Percentiles rank a stretch among this genome's conserved stretches.
These are phyloP conservation scores for Jamesozyma piceae DNA, from an alignment of 805 yeast genomes.

Conservation along the genomic window DNA sequence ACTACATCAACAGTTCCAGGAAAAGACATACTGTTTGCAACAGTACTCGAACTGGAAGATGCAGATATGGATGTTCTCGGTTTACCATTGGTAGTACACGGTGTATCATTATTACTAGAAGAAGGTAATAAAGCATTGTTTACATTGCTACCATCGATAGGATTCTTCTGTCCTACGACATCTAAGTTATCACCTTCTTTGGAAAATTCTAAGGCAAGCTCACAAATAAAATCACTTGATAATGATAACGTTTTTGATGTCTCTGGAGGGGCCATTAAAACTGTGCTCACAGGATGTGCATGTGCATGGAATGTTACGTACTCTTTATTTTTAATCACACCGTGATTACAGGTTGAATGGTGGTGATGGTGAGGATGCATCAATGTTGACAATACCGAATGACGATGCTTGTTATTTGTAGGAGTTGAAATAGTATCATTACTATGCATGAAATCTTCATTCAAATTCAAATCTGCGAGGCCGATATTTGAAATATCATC, in stretches of 20 bases:
- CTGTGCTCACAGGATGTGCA: slow-evolving; percentile 60
- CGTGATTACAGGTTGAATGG: not conserved
- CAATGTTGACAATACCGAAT: slow-evolving; percentile 1
- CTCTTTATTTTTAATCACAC: slow-evolving; percentile 35
- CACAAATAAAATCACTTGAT: slow-evolving; percentile 75
- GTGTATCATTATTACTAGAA: not conserved
- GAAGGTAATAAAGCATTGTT: not conserved
- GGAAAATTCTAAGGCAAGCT: slow-evolving; percentile 34
- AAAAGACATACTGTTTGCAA: not conserved
- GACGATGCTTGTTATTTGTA: slow-evolving; percentile 1
- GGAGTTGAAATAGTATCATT: not conserved
- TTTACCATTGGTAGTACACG: not conserved
- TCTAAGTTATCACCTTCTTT: slow-evolving; percentile 5
- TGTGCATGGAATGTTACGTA: slow-evolving; percentile 72
- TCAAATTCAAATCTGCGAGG: not conserved
- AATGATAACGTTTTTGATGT: slow-evolving; percentile 57
- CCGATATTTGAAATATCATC: slow-evolving; percentile 1
- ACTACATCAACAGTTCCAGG: slow-evolving; percentile 16
- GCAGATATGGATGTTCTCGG: not conserved
- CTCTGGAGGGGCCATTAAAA: slow-evolving; percentile 64
- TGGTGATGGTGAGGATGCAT: not conserved
- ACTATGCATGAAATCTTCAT: not conserved
- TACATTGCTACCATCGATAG: not conserved
- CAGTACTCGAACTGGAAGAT: not conserved
- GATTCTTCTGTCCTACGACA: slow-evolving; percentile 1